Conservation (phyloP, 202 grass and related monocot species). For the Carex arenaria region DNA sequence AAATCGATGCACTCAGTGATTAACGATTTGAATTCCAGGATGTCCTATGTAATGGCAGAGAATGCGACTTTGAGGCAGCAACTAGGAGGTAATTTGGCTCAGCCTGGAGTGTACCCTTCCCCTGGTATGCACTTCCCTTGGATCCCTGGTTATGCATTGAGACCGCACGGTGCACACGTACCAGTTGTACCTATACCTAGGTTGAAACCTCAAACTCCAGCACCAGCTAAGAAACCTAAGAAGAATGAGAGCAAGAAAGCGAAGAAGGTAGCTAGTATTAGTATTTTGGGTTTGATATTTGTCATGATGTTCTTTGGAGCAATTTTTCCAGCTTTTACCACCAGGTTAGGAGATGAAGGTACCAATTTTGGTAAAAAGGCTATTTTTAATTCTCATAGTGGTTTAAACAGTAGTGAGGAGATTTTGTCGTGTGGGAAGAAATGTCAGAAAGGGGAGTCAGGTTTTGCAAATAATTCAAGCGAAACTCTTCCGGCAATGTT, state of each 20-base stretch:
- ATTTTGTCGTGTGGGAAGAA: constrained; percentile 21
- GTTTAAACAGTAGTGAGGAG: constrained; percentile 34
- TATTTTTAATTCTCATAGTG: constrained; percentile 20
- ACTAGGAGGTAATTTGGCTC: constrained; percentile 34
- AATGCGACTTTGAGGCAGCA: constrained; percentile 72
- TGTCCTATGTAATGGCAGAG: constrained; percentile 74
- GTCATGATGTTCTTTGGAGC: constrained; percentile 47
- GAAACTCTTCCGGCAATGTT: constrained; percentile 85
- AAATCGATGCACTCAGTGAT: constrained; percentile 82
- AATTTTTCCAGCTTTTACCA: constrained; percentile 55
- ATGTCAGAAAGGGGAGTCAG: constrained; percentile 10
- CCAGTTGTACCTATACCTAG: constrained; percentile 88
- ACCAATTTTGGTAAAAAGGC: constrained; percentile 28
- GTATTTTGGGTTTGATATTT: constrained; percentile 76
- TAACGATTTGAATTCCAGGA: constrained; percentile 78
- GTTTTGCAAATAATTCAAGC: constrained; percentile 41
- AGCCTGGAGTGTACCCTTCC: constrained; percentile 46
- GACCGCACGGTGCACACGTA: constrained; percentile 60
- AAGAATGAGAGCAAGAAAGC: constrained; percentile 77
- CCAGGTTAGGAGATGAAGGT: constrained; percentile 38
- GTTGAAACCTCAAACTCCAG: constrained; percentile 56
- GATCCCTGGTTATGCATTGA: constrained; percentile 73
- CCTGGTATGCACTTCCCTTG: constrained; percentile 78
- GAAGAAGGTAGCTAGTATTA: constrained; percentile 87
- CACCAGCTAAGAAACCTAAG: constrained; percentile 33